Evolutionary conservation across 257 asterid genomes (phyloP).

Genomic region (Parsonsia alboflavescens): DNA sequence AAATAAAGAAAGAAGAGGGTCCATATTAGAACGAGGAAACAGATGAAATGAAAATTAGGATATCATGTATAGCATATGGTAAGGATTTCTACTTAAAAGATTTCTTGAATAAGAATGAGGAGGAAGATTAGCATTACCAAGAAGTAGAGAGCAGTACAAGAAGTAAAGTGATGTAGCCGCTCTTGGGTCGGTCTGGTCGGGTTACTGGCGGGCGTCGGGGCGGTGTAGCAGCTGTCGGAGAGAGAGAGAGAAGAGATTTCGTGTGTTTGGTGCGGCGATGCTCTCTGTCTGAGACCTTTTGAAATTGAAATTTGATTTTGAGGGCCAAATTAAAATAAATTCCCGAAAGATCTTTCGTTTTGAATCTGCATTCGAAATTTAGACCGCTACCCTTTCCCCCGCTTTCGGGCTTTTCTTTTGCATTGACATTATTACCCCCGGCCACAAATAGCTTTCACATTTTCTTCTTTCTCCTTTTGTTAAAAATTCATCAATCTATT

Average conservation of each 20-base stretch:
- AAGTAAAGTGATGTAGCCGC: neutral
- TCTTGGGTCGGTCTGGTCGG: neutral
- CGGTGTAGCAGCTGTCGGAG: neutral
- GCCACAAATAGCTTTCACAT: neutral
- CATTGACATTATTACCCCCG: neutral
- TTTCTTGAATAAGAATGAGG: neutral
- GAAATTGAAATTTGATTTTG: neutral
- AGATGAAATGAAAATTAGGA: neutral
- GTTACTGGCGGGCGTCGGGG: neutral
- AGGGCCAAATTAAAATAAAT: neutral
- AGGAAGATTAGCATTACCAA: neutral
- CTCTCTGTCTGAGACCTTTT: neutral
- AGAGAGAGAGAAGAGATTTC: neutral
- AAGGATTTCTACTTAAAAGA: neutral
- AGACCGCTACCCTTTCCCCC: slow-evolving; percentile 18
- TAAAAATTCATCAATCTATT: too few relatives aligned
- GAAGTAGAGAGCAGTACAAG: neutral
- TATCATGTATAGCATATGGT: neutral
- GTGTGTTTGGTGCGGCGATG: neutral
- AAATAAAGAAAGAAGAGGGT: neutral
- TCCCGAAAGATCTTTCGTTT: neutral
- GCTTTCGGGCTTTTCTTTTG: neutral
- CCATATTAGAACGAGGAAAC: neutral
- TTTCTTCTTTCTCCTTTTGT: neutral
- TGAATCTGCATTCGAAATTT: slow-evolving; percentile 5